Evolutionary conservation across 1,139 yeast genomes (phyloP), one percentile per base, ranked within the genome.

Genomic region (Spencermartinsiella ligniputridi): DNA sequence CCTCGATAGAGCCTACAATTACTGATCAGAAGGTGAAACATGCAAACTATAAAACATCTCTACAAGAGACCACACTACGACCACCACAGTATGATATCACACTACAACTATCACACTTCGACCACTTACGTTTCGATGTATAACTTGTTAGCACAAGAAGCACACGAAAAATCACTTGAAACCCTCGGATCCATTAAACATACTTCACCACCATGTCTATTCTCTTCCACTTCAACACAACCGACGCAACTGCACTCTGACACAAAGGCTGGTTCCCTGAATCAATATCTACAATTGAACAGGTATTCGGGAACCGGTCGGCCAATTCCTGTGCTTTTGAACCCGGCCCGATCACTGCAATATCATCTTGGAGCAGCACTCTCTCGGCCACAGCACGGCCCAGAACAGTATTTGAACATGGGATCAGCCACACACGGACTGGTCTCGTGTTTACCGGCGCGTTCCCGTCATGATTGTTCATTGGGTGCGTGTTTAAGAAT

Each of bases 1-100:
- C 67, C 37, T 62, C 64, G 3, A 64, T 27, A 1, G 64, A 53
- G 8, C 66, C 64, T 11, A 61, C 56, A 44, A 48, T 45, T 36
- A 27, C 32, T 27, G 15, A 55, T 46, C 29, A 42, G 37, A 21
- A 11, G 39, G 17, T 4, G n/a, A n/a, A n/a, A 37, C 21, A 9
- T 43, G 20, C 25, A 37, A 40, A 25, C 34, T 37, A 25, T 21
- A 39, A 37, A 39, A 40, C 36, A 5, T 34, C 41, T 35, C 13
- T n/a, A n/a, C n/a, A n/a, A n/a, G n/a, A n/a, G n/a, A n/a, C n/a
- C n/a, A n/a, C n/a, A n/a, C n/a, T n/a, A n/a, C n/a, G n/a, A n/a
- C n/a, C n/a, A n/a, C n/a, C n/a, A n/a, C n/a, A n/a, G n/a, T n/a
- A n/a, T n/a, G n/a, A n/a, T n/a, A n/a, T n/a, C n/a, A n/a, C n/a